phyloP scores from a whole-genome alignment of 176 grass and related monocot species.

The Typha latifolia region DNA sequence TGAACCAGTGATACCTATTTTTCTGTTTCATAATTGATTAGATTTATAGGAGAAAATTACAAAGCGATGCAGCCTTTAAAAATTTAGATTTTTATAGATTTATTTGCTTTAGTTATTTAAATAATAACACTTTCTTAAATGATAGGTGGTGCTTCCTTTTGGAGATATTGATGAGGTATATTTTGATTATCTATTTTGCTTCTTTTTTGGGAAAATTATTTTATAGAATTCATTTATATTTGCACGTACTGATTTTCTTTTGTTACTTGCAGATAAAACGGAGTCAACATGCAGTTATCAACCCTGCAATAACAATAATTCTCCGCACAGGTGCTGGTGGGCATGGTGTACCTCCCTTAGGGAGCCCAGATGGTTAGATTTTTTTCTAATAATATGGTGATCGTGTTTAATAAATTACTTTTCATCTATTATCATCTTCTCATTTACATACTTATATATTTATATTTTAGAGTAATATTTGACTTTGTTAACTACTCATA shows the following conservation, averaged over 20 bases:
- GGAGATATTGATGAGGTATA: conserved; percentile 47
- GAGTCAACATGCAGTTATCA: conserved; percentile 94
- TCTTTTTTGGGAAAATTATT: background rate
- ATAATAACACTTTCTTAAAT: background rate
- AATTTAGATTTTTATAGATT: no score
- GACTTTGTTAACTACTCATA: no score
- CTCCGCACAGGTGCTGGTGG: conserved; percentile 87
- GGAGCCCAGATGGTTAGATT: conserved; percentile 72
- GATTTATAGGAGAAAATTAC: no score
- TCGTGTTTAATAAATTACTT: background rate
- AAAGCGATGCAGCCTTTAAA: no score
- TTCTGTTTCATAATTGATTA: no score
- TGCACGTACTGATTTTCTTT: conserved; percentile 9
- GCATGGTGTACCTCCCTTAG: conserved; percentile 90
- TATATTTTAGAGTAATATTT: no score
- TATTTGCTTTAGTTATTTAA: background rate
- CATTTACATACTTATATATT: no score
- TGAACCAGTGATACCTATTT: no score
- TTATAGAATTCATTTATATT: background rate
- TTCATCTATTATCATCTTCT: background rate
- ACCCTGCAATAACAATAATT: conserved; percentile 97
- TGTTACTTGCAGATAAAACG: conserved; percentile 59
- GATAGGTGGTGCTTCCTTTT: conserved; percentile 41
- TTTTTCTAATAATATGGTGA: conserved; percentile 1
- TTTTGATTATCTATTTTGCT: background rate